Base-by-base conservation (phyloP, 2,329 filamentous ascomycete species). In the Fulvia fulva region DNA sequence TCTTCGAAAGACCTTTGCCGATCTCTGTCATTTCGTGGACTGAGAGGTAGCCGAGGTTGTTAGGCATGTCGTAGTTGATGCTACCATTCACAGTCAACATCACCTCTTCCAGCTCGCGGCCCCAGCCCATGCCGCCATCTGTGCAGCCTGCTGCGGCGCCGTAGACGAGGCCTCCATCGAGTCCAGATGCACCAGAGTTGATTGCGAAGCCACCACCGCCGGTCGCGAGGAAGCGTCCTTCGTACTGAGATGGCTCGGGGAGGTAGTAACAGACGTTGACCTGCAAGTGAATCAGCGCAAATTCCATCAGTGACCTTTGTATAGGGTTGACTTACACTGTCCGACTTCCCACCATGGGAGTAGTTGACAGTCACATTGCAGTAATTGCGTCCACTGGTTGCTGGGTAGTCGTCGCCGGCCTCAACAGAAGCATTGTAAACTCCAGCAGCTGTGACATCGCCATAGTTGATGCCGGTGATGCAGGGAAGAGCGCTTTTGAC, bases 11-110 rank as follows among this genome's bases (percentile, higher is more conserved):
- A 2, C 69, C 67, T 62, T 81, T 80, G 41, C 77, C 78, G 16
- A 82, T 67, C 23, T 70, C 63, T 11, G 76, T 80, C 74, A 82
- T 76, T 67, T 84, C 81, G 44, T 77, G 77, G 1, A 82, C 70
- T 0, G 77, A 80, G 59, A 78, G 72, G 70, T 83, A 83, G 0
- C 70, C 74, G 55, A 82, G 83, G 72, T 77, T 80, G 70, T 78
- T 75, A 2, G 75, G 71, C 1, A 76, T 71, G 34, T 82, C 75
- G 69, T 74, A 82, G 68, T 83, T 80, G 62, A 81, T 73, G 3
- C 77, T 77, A 8, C 79, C 80, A 56, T 83, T 81, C 11, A 46
- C 62, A 11, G 19, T 26, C n/a, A 58, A 30, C 16, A 58, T 28
- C 5, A 58, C 51, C n/a, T 58, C 43, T 12, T 57, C 19, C 12